Conservation (phyloP, 2,329 filamentous ascomycete species). For the Didymella exigua region DNA sequence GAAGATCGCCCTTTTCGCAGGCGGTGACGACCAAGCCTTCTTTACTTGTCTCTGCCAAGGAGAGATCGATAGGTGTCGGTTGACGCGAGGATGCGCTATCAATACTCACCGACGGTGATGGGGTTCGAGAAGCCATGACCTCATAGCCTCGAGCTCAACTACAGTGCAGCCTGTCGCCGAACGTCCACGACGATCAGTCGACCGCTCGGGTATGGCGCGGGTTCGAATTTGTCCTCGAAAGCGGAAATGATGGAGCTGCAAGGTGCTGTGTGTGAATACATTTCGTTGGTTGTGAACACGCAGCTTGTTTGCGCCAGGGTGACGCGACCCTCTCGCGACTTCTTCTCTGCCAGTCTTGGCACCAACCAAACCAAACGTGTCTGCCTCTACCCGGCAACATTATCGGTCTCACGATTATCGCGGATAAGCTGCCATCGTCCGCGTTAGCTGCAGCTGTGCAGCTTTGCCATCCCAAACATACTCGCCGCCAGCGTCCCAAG, state of each 20-base stretch:
- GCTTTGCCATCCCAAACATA: background rate
- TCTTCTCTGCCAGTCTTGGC: conserved; percentile 25
- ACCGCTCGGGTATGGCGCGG: conserved; percentile 13
- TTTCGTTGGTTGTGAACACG: conserved; percentile 10
- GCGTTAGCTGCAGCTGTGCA: background rate
- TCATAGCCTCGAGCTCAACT: conserved; percentile 24
- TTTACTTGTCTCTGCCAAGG: conserved; percentile 33
- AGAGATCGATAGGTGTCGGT: conserved; percentile 20
- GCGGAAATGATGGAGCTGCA: conserved; percentile 1
- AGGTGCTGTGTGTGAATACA: conserved; percentile 12
- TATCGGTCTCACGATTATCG: background rate
- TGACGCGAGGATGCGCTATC: conserved; percentile 29
- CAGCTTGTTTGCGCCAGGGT: conserved; percentile 13
- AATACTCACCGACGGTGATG: conserved; percentile 39
- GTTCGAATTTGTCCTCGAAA: conserved; percentile 5
- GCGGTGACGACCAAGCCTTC: conserved; percentile 48
- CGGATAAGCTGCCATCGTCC: background rate
- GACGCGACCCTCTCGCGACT: conserved; percentile 24
- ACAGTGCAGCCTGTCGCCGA: background rate
- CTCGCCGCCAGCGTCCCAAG: background rate
- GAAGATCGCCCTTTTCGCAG: conserved; percentile 49
- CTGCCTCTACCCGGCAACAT: background rate
- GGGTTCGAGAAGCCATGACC: conserved; percentile 36
- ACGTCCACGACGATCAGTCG: background rate
- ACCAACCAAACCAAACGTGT: background rate